Conservation (phyloP, 2,329 filamentous ascomycete species). For the Xylariomycetidae sp. region DNA sequence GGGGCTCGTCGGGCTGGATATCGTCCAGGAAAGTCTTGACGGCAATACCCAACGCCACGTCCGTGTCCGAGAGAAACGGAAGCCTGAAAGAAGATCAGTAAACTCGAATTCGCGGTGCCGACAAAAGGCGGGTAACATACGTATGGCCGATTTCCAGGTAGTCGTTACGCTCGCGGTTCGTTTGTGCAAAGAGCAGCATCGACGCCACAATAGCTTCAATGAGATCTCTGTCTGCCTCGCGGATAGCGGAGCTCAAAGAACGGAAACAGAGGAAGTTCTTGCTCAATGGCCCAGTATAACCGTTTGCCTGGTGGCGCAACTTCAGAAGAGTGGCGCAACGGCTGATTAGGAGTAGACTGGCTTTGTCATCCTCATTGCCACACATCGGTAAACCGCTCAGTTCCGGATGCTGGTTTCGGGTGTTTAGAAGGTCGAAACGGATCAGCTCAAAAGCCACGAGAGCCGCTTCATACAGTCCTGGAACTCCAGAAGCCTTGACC, state of each 20-base stretch:
- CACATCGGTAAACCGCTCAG: slow-evolving; percentile 50
- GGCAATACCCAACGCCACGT: slow-evolving; percentile 71
- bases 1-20: slow-evolving; percentile 51
- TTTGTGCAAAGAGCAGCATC: slow-evolving; percentile 76
- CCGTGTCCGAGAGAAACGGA: slow-evolving; percentile 63
- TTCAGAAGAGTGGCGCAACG: slow-evolving; percentile 79
- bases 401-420: slow-evolving; percentile 52
- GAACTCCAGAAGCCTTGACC: slow-evolving; percentile 36
- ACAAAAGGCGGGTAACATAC: slow-evolving; percentile 36
- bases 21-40: slow-evolving; percentile 76
- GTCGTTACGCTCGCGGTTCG: slow-evolving; percentile 62
- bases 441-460: slow-evolving; percentile 83
- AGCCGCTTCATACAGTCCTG: slow-evolving; percentile 64
- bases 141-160: slow-evolving; percentile 63
- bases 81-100: slow-evolving; percentile 35
- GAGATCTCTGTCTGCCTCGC: slow-evolving; percentile 73
- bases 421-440: slow-evolving; percentile 70
- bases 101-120: neutral
- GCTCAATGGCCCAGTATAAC: slow-evolving; percentile 91
- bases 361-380: slow-evolving; percentile 65
- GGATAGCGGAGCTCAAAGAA: slow-evolving; percentile 73
- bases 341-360: slow-evolving; percentile 74
- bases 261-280: slow-evolving; percentile 83
- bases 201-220: slow-evolving; percentile 76
- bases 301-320: slow-evolving; percentile 75